Base-by-base conservation (phyloP, 202 grass and related monocot species). In the Tripidium arundinaceum region DNA sequence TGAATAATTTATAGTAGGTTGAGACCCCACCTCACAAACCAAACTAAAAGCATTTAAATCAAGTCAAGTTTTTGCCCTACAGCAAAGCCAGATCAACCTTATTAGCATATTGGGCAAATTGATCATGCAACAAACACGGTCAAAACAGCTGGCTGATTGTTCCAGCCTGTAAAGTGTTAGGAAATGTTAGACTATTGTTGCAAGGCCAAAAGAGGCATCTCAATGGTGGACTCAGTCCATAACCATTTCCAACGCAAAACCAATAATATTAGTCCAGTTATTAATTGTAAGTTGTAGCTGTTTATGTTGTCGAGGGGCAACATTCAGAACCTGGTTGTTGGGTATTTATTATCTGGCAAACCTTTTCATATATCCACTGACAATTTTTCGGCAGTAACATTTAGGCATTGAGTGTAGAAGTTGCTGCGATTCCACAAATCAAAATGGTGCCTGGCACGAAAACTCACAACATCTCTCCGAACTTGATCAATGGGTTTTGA, bases 391-490 rank as follows among this genome's bases (percentile, higher is more conserved):
- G 45, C 70, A 11, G 54, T 38, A 80, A 69, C 83, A 71, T 14
- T 89, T 50, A 10, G 52, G 78, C 47, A 74, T 74, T 68, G 40
- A 64, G 19, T 74, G n/a, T 74, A 54, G 5, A 41, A 75, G 68
- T 31, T 63, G 66, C 42, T 79, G 42, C 3, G 29, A 36, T 74
- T 74, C 60, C 29, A 75, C 21, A 79, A 76, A 87, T 76, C 29
- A 72, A 39, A 72, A 40, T 13, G 65, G 43, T 36, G 42, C 10
- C 16, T 50, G 49, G 26, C 37, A 43, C 83, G 79, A 75, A 77
- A n/a, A 98, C 96, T 98, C 62, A 95, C 92, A 86, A 93, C 90
- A 88, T 98, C 96, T 93, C 73, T 95, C 65, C 83, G 87, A 72
- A 98, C 81, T 74, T 88, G 84, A 58, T 88, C 88, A 34, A 95